phyloP scores from a whole-genome alignment of 73 alveolate species.

The Urostyla sp. region DNA sequence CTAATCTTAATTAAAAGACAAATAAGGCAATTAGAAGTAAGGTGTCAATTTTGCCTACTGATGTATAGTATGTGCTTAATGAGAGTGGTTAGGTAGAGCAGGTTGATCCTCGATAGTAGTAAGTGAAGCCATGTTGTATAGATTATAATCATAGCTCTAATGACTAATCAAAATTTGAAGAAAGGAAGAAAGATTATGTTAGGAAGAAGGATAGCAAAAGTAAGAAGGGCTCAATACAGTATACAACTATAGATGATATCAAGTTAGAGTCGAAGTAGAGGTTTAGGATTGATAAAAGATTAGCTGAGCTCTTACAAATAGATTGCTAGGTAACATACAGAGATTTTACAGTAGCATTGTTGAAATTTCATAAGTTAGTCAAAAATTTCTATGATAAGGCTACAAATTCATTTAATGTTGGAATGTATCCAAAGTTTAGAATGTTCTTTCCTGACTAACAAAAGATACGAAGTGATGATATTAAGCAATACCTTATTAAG shows the following conservation, averaged over 20 bases:
- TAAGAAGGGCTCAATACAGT: not conserved
- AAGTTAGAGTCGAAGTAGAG: not conserved
- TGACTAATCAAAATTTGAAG: too few relatives aligned
- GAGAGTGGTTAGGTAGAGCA: not conserved
- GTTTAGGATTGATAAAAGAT: constrained; percentile 19
- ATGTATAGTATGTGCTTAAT: not conserved
- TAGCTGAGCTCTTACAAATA: not conserved
- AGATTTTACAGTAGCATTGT: constrained; percentile 31
- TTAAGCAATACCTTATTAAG: not conserved
- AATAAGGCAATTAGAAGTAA: too few relatives aligned
- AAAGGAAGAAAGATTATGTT: not conserved
- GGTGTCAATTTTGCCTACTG: not conserved
- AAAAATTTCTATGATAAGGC: constrained; percentile 41
- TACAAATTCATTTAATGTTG: constrained; percentile 9
- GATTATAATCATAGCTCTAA: not conserved
- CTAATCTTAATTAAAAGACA: not conserved
- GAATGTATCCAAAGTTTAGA: constrained; percentile 8
- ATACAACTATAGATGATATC: constrained; percentile 5
- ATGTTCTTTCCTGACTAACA: constrained; percentile 25
- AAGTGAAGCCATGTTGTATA: not conserved
- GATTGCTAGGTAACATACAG: constrained; percentile 14
- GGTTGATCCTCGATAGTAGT: not conserved
- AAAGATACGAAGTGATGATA: constrained; percentile 11
- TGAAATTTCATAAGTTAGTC: constrained; percentile 33
- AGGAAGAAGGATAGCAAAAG: not conserved